Conservation (phyloP, 768 basidiomycete genomes). For the Fibroporia radiculosa region DNA sequence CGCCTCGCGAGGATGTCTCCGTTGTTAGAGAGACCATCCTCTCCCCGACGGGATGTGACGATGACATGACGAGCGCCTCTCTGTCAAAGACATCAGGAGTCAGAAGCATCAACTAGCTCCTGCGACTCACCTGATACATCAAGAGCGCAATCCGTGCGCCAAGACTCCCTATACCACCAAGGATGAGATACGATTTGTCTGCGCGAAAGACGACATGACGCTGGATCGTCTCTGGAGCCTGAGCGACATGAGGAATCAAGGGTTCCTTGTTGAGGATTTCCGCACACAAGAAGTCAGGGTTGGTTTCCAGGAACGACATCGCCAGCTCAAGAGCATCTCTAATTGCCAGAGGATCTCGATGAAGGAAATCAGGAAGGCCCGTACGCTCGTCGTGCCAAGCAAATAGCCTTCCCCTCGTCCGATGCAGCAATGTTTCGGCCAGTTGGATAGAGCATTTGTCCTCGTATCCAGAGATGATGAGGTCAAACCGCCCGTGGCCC, state of each 20-base stretch:
- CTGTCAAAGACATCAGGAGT: constrained; percentile 31
- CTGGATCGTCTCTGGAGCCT: constrained; percentile 10
- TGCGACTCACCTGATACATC: constrained; percentile 32
- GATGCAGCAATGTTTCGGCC: not conserved
- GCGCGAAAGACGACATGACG: constrained; percentile 16
- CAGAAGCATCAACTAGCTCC: constrained; percentile 30
- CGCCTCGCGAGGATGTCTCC: constrained; percentile 2
- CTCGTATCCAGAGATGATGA: constrained; percentile 9
- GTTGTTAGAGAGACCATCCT: not conserved
- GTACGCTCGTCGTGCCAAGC: constrained; percentile 8
- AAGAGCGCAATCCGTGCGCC: constrained; percentile 31
- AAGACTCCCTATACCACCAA: constrained; percentile 33
- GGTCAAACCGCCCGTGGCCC: not conserved
- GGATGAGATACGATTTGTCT: constrained; percentile 24
- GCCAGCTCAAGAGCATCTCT: constrained; percentile 10
- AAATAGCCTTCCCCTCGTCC: constrained; percentile 7
- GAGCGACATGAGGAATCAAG: too few species aligned
- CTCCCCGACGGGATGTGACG: constrained; percentile 13
- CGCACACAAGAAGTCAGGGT: too few species aligned
- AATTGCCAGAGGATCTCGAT: constrained; percentile 6
- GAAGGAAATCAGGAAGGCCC: constrained; percentile 2
- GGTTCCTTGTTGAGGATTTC: too few species aligned
- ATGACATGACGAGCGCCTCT: constrained; percentile 16
- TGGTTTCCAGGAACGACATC: not conserved
- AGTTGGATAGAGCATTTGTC: not conserved